Evolutionary conservation across 2,329 filamentous ascomycete genomes (phyloP).

Genomic region (Diplodia mutila): DNA sequence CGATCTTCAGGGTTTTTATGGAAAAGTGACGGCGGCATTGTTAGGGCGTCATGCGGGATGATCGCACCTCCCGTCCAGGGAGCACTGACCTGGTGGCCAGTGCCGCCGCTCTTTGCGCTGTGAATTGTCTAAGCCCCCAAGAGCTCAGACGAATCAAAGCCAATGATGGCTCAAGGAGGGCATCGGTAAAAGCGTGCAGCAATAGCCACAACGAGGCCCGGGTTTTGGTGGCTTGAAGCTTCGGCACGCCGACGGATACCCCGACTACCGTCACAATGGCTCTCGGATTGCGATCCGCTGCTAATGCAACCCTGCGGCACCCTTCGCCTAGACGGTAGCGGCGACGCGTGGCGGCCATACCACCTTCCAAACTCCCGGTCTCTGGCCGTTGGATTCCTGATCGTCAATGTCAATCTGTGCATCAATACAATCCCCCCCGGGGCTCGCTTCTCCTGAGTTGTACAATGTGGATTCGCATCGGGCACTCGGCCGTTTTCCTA

Average conservation of each 20-base stretch:
- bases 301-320: constrained; percentile 17
- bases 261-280: constrained; percentile 1
- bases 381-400: constrained; percentile 18
- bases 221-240: constrained; percentile 3
- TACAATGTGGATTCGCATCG: background rate
- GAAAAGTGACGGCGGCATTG: background rate
- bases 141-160: background rate
- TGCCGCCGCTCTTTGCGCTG: background rate
- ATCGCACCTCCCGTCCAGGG: constrained; percentile 2
- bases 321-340: constrained; percentile 1
- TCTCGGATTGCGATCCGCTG: constrained; percentile 20
- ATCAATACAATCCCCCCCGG: background rate
- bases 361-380: constrained; percentile 7
- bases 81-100: background rate
- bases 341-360: constrained; percentile 10
- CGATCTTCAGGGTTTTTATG: background rate
- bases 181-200: background rate
- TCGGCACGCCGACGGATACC: background rate
- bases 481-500: background rate
- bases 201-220: background rate
- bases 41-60: constrained; percentile 3
- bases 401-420: constrained; percentile 1
- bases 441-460: constrained; percentile 4
- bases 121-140: background rate
- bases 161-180: background rate